These are phyloP conservation scores for Chaetomiaceae sp. DNA, from an alignment of 2,329 filamentous ascomycete species.

Conservation along the genomic window DNA sequence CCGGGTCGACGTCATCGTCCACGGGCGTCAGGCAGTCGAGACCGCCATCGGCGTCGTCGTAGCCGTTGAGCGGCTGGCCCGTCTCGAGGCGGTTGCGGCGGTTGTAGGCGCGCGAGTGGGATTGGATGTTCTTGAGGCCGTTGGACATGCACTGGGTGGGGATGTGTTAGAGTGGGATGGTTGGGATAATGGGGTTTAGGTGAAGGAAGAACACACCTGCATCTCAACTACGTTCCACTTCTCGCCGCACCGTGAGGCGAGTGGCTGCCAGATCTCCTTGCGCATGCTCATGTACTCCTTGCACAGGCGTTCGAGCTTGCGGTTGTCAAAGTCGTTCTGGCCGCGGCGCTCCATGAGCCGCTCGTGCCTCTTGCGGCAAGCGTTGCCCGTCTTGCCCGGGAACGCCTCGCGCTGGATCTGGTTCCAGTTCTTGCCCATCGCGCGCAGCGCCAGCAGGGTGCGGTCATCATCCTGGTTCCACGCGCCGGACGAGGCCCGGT, in stretches of 20 bases:
- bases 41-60: conserved; percentile 62
- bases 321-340: conserved; percentile 70
- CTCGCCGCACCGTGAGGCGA: conserved; percentile 72
- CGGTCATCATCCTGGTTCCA: conserved; percentile 74
- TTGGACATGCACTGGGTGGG: conserved; percentile 67
- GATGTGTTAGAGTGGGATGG: conserved; percentile 10
- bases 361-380: conserved; percentile 85
- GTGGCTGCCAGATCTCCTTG: conserved; percentile 72
- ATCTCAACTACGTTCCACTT: conserved; percentile 67
- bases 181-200: not conserved
- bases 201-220: conserved; percentile 45
- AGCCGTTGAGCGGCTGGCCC: conserved; percentile 39
- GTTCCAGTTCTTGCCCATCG: conserved; percentile 74
- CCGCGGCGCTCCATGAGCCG: conserved; percentile 70
- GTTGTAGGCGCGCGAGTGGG: conserved; percentile 58
- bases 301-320: conserved; percentile 67
- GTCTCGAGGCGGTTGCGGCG: conserved; percentile 58
- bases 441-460: conserved; percentile 63
- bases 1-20: conserved; percentile 52
- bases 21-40: conserved; percentile 53
- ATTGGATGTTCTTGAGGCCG: conserved; percentile 73
- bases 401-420: conserved; percentile 74
- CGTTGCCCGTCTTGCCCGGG: conserved; percentile 70
- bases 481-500: conserved; percentile 55
- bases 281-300: conserved; percentile 73